These are phyloP conservation scores for Penicillium chermesinum DNA, from an alignment of 495 filamentous ascomycete genomes.

Conservation along the genomic window DNA sequence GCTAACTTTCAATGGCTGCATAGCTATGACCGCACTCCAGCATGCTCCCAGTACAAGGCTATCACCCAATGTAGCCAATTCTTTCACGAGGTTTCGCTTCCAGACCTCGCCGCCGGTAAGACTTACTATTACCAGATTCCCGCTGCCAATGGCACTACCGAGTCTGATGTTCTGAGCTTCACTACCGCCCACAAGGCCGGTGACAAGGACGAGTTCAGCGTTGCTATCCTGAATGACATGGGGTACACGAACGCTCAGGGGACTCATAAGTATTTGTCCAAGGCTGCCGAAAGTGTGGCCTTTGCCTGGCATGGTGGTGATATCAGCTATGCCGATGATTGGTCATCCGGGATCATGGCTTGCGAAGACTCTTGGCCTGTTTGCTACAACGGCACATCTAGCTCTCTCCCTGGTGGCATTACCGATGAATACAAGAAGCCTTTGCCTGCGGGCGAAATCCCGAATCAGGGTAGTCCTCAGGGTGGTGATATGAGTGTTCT, in stretches of 20 bases:
- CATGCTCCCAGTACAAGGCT: constrained; percentile 39
- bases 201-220: constrained; percentile 22
- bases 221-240: constrained; percentile 46
- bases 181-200: constrained; percentile 39
- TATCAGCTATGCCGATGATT: constrained; percentile 46
- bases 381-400: constrained; percentile 49
- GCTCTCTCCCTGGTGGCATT: constrained; percentile 29
- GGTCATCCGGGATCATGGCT: constrained; percentile 47
- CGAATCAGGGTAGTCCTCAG: constrained; percentile 44
- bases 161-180: constrained; percentile 37
- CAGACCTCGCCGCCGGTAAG: constrained; percentile 32
- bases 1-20: neutral
- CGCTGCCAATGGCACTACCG: constrained; percentile 41
- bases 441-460: constrained; percentile 40
- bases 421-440: constrained; percentile 37
- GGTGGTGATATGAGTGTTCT: constrained; percentile 48
- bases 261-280: constrained; percentile 37
- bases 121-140: constrained; percentile 45
- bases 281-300: constrained; percentile 32
- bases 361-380: constrained; percentile 46
- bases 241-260: constrained; percentile 47
- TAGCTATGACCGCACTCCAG: constrained; percentile 48
- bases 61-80: constrained; percentile 49
- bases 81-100: constrained; percentile 43
- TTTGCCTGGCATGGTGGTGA: constrained; percentile 52